Base-by-base conservation (phyloP, 2,329 filamentous ascomycete genomes). In the Cladosporium sp. region DNA sequence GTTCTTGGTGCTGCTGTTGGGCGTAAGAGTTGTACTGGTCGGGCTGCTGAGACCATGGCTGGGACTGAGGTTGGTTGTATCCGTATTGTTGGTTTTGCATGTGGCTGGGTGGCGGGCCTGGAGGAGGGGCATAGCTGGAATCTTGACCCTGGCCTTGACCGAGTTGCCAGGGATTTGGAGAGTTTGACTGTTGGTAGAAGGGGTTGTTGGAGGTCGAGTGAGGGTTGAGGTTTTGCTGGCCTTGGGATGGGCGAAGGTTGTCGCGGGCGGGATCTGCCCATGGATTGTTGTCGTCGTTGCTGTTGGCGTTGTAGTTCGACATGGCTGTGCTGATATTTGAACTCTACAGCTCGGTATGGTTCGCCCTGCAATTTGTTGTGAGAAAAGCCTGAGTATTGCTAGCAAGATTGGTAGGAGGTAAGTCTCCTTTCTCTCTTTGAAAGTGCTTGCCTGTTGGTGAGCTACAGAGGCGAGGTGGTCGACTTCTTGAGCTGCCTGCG, bases 91-190 rank as follows among this genome's bases (percentile, higher is more conserved):
- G 42, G 42, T 25, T 44, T n/a, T 25, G 22, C 13, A 4, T 24
- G 40, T 45, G 42, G 37, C 25, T 28, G 35, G 58, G 58, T 42
- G 58, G 56, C 15, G 58, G 58, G 19, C 55, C 58, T 7, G 54
- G 36, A 39, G 58, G 58, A 40, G 58, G 58, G 20, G 47, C 37
- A 56, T 58, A 60, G 50, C 15, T 17, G 19, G 51, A 56, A 17
- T 58, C 44, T 20, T 52, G 35, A 5, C 28, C 45, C 17, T 52
- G 35, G 13, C 28, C 28, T 58, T 58, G 56, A n/a, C 42, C 49
- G 32, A 49, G 44, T 48, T 52, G 45, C 56, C 56, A 58, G 4
- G 56, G 56, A 40, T 58, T 58, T 4, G 56, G 48, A 12, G 56
- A 58, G 36, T 44, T 36, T 51, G 48, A 40, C 39, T 58, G 56